Percentiles rank a stretch among this genome's conserved stretches.
Evolutionary conservation across 306 rosid genomes (phyloP).

Genomic region (Lathyrus oleraceus): DNA sequence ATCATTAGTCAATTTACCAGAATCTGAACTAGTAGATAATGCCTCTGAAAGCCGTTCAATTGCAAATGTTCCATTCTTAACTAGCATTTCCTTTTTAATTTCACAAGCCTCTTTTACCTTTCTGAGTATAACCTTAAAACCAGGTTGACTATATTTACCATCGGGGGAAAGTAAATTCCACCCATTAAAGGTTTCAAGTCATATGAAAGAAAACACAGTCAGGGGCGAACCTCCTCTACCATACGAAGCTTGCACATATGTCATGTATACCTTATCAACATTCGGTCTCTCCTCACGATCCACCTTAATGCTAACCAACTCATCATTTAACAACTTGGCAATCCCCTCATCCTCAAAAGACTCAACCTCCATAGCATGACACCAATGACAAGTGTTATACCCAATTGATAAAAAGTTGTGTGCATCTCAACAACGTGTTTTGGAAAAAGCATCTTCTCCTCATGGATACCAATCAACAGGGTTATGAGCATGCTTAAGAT

Average conservation of each 20-base stretch:
- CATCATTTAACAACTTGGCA: slow-evolving; percentile 77
- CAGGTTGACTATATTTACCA: slow-evolving; percentile 93
- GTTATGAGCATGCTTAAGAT: slow-evolving; percentile 92
- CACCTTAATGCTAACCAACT: slow-evolving; percentile 87
- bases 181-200: slow-evolving; percentile 96
- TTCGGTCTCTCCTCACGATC: slow-evolving; percentile 98
- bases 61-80: slow-evolving; percentile 83
- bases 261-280: slow-evolving; percentile 99
- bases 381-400: slow-evolving; percentile 99
- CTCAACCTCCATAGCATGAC: slow-evolving; percentile 98
- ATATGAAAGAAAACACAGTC: slow-evolving; percentile 81
- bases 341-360: slow-evolving; percentile 83
- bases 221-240: slow-evolving; percentile 99
- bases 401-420: slow-evolving; percentile 96
- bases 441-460: slow-evolving; percentile 92
- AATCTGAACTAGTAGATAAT: slow-evolving; percentile 60
- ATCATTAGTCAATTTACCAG: slow-evolving; percentile 69
- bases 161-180: slow-evolving; percentile 88
- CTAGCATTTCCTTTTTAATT: slow-evolving; percentile 62
- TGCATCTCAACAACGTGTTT: slow-evolving; percentile 71
- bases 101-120: slow-evolving; percentile 93
- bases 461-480: slow-evolving; percentile 99
- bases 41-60: slow-evolving; percentile 90
- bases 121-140: slow-evolving; percentile 81
- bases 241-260: slow-evolving; percentile 92